phyloP scores from a whole-genome alignment of 2,329 filamentous ascomycete genomes.

The Fusarium humuli region DNA sequence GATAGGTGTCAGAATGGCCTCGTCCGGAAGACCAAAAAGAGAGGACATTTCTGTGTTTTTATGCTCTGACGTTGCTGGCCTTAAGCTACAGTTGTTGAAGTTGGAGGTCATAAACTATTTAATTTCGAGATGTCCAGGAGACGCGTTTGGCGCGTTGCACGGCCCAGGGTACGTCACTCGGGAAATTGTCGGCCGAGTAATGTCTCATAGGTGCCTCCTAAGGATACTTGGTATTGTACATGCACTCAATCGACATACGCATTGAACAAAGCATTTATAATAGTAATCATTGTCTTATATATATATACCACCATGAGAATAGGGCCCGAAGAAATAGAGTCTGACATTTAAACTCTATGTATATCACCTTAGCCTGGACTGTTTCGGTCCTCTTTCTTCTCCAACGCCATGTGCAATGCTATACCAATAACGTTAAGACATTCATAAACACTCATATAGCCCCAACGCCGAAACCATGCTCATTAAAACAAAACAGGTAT shows the following conservation, averaged over 20 bases:
- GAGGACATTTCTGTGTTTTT: conserved; percentile 48
- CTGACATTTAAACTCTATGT: neutral
- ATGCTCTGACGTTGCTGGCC: neutral
- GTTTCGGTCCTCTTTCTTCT: neutral
- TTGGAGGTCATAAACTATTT: conserved; percentile 21
- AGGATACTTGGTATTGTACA: neutral
- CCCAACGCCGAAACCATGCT: conserved; percentile 43
- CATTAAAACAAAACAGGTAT: conserved; percentile 45
- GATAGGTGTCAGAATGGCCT: conserved; percentile 60
- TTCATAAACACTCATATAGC: conserved; percentile 13
- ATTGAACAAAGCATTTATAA: neutral
- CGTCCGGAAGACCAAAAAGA: conserved; percentile 65
- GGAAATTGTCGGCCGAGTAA: conserved; percentile 40
- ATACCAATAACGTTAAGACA: neutral
- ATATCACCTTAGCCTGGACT: neutral
- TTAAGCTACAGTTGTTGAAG: conserved; percentile 7
- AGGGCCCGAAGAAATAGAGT: neutral
- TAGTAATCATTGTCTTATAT: neutral
- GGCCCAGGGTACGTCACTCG: conserved; percentile 44
- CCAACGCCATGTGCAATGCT: conserved; percentile 22
- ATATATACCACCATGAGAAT: neutral
- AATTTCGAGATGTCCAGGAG: conserved; percentile 26
- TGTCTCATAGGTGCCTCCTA: neutral
- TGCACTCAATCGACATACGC: neutral
- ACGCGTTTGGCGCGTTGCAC: conserved; percentile 48